A percentile compares a stretch with the other conserved stretches of the same genome.
phyloP scores from a whole-genome alignment of 495 filamentous ascomycete species.

The Aspergillus conjunctus region DNA sequence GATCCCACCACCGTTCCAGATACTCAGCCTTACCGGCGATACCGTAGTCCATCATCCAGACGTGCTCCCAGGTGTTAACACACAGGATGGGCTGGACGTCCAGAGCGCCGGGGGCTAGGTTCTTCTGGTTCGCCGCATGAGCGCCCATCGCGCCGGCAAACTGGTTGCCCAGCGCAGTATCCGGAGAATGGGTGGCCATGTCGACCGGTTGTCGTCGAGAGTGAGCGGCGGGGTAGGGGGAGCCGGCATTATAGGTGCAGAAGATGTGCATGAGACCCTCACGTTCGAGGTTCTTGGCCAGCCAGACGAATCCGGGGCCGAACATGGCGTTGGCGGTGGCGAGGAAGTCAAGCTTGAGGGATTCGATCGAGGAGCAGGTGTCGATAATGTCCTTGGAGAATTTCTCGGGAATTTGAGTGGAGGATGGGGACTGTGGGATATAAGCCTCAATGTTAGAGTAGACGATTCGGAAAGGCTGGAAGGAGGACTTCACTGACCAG shows the following conservation, averaged over 20 bases:
- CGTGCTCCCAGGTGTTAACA: conserved; percentile 96
- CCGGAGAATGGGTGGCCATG: conserved; percentile 66
- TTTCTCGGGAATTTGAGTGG: conserved; percentile 53
- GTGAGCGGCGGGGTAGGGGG: conserved; percentile 82
- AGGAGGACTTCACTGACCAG: conserved; percentile 45
- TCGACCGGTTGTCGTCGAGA: conserved; percentile 78
- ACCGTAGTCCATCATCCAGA: conserved; percentile 84
- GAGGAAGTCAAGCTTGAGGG: conserved; percentile 76
- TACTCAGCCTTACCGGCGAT: conserved; percentile 76
- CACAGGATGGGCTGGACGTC: conserved; percentile 78
- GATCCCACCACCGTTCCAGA: conserved; percentile 81
- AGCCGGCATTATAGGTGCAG: conserved; percentile 87
- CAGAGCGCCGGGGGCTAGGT: conserved; percentile 65
- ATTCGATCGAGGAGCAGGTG: conserved; percentile 79
- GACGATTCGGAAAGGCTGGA: not conserved
- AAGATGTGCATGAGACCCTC: conserved; percentile 70
- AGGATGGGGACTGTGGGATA: conserved; percentile 43
- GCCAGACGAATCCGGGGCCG: conserved; percentile 96
- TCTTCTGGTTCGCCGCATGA: conserved; percentile 44
- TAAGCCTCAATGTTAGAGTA: conserved; percentile 11
- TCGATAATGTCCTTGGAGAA: conserved; percentile 53
- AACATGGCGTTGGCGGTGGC: conserved; percentile 89
- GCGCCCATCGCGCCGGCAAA: conserved; percentile 55
- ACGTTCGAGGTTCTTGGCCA: conserved; percentile 60
- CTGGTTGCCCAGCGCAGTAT: conserved; percentile 41